Base-by-base conservation (phyloP, 805 yeast genomes). In the Candida broadrunensis region DNA sequence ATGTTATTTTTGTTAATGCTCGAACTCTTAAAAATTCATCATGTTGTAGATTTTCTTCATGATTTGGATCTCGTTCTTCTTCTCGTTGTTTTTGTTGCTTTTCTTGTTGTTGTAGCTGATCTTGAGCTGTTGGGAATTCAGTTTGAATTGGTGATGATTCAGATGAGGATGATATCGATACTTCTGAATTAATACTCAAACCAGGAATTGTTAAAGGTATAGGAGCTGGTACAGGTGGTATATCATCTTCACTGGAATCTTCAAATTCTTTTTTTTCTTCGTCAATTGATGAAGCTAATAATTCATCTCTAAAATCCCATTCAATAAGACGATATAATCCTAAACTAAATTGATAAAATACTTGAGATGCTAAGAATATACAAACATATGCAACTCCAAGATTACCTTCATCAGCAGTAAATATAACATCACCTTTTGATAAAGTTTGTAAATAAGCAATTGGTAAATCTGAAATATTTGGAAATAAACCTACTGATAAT, bases 321-420 rank as follows among this genome's bases (percentile, higher is more conserved):
- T 81, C 84, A 13, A 88, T 70, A 38, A 89, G 61, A 45, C 80
- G 72, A 61, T 82, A 83, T 39, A 85, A 75, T 2, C 97, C 96
- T 34, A 84, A 62, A 52, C 86, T 83, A 73, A 88, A 87, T 62
- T 85, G 80, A 52, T 75, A 61, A 35, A 86, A 70, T 29, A 81
- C 71, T 58, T 84, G 88, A 2, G 83, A 72, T 3, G 88, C 83
- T 34, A 83, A 68, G 51, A 84, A 85, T 25, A 89, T 82, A 52
- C 89, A 83, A 16, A 86, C 83, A 60, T 85, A 87, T 1, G 97
- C 93, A 19, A 85, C 83, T 19, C 97, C 97, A 50, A 76, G 75
- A 39, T 78, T 72, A 27, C 87, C 88, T 45, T 85, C 80, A 3
- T 61, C 75, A 13, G 67, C 52, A 0, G 82, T 67, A 51, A 89